Base-by-base conservation (phyloP, 2,329 filamentous ascomycete species). In the Cylindrodendrum hubeiense region DNA sequence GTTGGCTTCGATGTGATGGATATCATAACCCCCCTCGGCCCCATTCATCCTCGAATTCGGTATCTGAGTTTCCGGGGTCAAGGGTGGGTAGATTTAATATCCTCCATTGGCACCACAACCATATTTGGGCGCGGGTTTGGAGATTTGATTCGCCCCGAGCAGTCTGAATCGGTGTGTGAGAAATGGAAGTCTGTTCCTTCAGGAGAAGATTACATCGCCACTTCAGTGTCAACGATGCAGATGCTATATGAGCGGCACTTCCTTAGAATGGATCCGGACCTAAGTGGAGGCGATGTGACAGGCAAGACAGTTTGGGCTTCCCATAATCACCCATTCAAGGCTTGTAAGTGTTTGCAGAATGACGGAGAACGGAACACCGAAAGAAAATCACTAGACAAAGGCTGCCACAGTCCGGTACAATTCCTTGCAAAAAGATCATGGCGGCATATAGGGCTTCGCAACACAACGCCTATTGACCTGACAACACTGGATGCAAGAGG, bases 241-340 rank as follows among this genome's bases (percentile, higher is more conserved):
- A 67, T 64, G 53, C 24, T 67, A 3, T 57, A 56, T 6, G 49
- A n/a, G n/a, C n/a, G n/a, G n/a, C n/a, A n/a, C n/a, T n/a, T n/a
- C n/a, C n/a, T n/a, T n/a, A n/a, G n/a, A n/a, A n/a, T n/a, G n/a
- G n/a, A n/a, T n/a, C n/a, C n/a, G n/a, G n/a, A n/a, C n/a, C n/a
- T n/a, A n/a, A n/a, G n/a, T n/a, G n/a, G n/a, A n/a, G n/a, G n/a
- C n/a, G n/a, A n/a, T n/a, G n/a, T n/a, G n/a, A n/a, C n/a, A n/a
- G n/a, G n/a, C n/a, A n/a, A n/a, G n/a, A n/a, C n/a, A n/a, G n/a
- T n/a, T n/a, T n/a, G n/a, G n/a, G n/a, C n/a, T n/a, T n/a, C n/a
- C n/a, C n/a, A n/a, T n/a, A n/a, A n/a, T n/a, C n/a, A n/a, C n/a
- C n/a, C n/a, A n/a, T n/a, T n/a, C n/a, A n/a, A n/a, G n/a, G n/a